phyloP scores from a whole-genome alignment of 148 eudicot genomes.

The Polygonum maritimum region DNA sequence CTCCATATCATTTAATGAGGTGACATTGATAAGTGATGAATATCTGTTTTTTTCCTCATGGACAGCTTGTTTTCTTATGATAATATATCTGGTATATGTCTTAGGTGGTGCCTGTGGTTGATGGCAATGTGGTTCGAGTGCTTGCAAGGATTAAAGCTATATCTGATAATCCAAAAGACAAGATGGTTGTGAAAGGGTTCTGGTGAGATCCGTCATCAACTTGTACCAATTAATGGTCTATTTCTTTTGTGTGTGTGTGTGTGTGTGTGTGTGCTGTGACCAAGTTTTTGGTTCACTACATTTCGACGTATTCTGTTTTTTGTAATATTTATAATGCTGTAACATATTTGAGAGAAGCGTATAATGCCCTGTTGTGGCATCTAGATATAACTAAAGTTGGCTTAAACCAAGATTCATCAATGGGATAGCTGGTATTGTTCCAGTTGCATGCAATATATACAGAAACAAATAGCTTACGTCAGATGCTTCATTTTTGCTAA shows the following conservation, averaged over 20 bases:
- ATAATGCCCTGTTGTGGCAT: not conserved
- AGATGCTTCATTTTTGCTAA: not conserved
- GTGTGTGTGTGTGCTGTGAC: not conserved
- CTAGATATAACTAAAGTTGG: not conserved
- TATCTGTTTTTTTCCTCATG: not conserved
- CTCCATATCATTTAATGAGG: constrained; percentile 88
- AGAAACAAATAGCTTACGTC: not conserved
- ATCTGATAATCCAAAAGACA: constrained; percentile 74
- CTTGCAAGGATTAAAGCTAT: constrained; percentile 79
- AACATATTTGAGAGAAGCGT: not conserved
- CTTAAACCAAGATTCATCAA: not conserved
- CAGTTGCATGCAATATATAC: not conserved
- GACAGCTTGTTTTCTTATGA: constrained; percentile 1
- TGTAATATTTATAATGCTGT: not conserved
- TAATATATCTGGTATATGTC: constrained; percentile 10
- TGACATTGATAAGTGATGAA: constrained; percentile 15
- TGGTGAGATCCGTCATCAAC: constrained; percentile 37
- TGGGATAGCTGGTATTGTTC: not conserved
- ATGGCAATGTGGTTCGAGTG: constrained; percentile 92
- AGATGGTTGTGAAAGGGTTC: constrained; percentile 47
- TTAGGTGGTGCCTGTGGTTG: constrained; percentile 92
- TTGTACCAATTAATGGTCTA: not conserved
- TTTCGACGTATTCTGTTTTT: not conserved
- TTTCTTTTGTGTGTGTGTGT: not conserved
- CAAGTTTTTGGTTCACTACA: not conserved